phyloP scores from a whole-genome alignment of 306 rosid genomes.

The Bauhinia variegata region DNA sequence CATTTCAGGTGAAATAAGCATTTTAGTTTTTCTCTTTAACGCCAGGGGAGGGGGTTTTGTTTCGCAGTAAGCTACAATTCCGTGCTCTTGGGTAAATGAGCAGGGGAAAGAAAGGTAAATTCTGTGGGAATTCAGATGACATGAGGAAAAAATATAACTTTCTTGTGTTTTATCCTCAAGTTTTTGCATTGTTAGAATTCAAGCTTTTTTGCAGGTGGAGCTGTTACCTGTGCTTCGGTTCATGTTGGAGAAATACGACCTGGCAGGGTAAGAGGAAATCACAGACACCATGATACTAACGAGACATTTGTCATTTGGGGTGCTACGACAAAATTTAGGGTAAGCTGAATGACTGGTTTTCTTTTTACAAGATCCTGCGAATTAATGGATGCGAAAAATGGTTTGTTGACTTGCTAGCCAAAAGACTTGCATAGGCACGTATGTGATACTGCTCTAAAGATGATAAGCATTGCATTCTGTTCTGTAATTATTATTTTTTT shows the following conservation, averaged over 20 bases:
- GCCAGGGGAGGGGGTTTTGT: too few species aligned
- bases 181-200: neutral
- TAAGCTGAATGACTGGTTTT: constrained; percentile 27
- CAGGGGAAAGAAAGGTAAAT: neutral
- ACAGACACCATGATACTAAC: constrained; percentile 74
- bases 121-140: neutral
- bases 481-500: neutral
- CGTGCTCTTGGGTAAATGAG: neutral
- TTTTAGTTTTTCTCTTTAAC: too few species aligned
- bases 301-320: constrained; percentile 97
- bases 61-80: neutral
- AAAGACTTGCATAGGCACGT: neutral
- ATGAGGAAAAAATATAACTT: neutral
- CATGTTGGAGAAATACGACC: constrained; percentile 81
- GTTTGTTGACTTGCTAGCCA: neutral
- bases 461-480: neutral
- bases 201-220: constrained; percentile 63
- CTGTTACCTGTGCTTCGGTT: constrained; percentile 66
- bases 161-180: neutral
- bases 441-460: neutral
- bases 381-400: too few species aligned
- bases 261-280: constrained; percentile 68
- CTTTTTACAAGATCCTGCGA: too few species aligned
- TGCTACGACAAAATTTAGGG: constrained; percentile 76
- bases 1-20: constrained; percentile 48